phyloP scores from a whole-genome alignment of 768 basidiomycete species.

The Gautieria morchelliformis region DNA sequence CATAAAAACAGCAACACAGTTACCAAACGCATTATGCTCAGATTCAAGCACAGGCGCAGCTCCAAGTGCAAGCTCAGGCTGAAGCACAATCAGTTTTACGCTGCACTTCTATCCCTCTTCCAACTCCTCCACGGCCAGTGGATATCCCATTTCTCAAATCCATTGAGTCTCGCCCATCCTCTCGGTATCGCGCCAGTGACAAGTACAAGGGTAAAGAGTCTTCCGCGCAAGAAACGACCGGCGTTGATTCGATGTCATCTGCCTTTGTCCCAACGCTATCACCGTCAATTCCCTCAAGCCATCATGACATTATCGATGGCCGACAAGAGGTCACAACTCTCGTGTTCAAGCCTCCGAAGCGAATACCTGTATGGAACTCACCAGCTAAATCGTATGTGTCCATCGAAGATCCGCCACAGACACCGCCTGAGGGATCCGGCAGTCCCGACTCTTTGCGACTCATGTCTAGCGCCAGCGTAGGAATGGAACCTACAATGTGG shows the following conservation, averaged over 20 bases:
- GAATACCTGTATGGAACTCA: not conserved
- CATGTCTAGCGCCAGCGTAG: not conserved
- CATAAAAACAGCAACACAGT: slow-evolving; percentile 3
- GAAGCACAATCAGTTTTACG: slow-evolving; percentile 12
- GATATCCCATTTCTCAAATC: slow-evolving; percentile 5
- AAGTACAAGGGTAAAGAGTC: slow-evolving; percentile 2
- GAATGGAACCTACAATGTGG: not conserved
- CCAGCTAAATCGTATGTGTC: not conserved
- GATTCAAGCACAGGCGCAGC: not conserved
- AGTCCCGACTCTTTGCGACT: not conserved
- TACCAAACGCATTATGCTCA: slow-evolving; percentile 2
- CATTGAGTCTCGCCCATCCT: not conserved
- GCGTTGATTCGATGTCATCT: slow-evolving; percentile 5
- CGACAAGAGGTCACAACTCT: slow-evolving; percentile 4
- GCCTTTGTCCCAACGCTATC: slow-evolving; percentile 5
- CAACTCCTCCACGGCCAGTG: slow-evolving; percentile 45
- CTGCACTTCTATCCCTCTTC: slow-evolving; percentile 39
- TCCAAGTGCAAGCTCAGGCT: slow-evolving; percentile 1
- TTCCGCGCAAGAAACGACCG: not conserved
- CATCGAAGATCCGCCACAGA: not conserved
- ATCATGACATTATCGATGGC: not conserved
- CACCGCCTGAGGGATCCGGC: not conserved
- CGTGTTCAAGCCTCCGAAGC: slow-evolving; percentile 7
- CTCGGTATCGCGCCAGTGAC: no score
- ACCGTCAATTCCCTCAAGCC: not conserved